Conservation (phyloP, 768 basidiomycete species). For the Stropharia rugosoannulata region DNA sequence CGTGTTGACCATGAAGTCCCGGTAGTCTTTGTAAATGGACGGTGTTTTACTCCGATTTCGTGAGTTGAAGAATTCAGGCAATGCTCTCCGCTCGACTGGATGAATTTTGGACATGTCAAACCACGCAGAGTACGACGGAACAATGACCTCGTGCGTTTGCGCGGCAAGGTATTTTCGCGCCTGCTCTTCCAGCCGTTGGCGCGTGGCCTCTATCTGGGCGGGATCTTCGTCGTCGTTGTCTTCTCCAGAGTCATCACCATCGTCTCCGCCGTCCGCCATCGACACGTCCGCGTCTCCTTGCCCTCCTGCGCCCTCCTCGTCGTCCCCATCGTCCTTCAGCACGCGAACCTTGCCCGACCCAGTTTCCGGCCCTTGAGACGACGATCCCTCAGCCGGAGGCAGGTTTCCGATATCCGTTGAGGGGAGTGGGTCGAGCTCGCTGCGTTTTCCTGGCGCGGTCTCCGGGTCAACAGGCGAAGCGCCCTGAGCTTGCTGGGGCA, state of each 20-base stretch:
- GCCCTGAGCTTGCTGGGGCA: slow-evolving; percentile 57
- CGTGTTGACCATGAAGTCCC: slow-evolving; percentile 99
- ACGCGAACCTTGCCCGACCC: slow-evolving; percentile 41
- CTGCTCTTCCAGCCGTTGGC: slow-evolving; percentile 78
- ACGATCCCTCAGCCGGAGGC: slow-evolving; percentile 36
- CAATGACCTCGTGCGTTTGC: slow-evolving; percentile 95
- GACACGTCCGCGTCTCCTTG: slow-evolving; percentile 46
- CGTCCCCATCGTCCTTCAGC: slow-evolving; percentile 58
- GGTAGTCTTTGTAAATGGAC: slow-evolving; percentile 96
- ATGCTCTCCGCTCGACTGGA: slow-evolving; percentile 84
- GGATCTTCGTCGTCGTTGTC: slow-evolving; percentile 87
- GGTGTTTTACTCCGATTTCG: slow-evolving; percentile 95
- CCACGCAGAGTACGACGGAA: slow-evolving; percentile 97
- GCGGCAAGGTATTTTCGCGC: slow-evolving; percentile 94
- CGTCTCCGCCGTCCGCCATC: slow-evolving; percentile 78
- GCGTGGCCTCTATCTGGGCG: slow-evolving; percentile 78
- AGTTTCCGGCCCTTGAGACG: slow-evolving; percentile 37
- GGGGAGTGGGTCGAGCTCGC: slow-evolving; percentile 82
- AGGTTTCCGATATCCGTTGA: slow-evolving; percentile 81
- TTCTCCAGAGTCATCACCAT: slow-evolving; percentile 75
- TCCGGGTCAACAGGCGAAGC: slow-evolving; percentile 77
- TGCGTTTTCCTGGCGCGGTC: slow-evolving; percentile 79
- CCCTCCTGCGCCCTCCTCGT: slow-evolving; percentile 47
- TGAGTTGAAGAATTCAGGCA: slow-evolving; percentile 98
- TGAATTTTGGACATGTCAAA: slow-evolving; percentile 96